Evolutionary conservation across 169 alveolate genomes (phyloP), one percentile per base, ranked within the genome.

Genomic region (Eimeria zaria): DNA sequence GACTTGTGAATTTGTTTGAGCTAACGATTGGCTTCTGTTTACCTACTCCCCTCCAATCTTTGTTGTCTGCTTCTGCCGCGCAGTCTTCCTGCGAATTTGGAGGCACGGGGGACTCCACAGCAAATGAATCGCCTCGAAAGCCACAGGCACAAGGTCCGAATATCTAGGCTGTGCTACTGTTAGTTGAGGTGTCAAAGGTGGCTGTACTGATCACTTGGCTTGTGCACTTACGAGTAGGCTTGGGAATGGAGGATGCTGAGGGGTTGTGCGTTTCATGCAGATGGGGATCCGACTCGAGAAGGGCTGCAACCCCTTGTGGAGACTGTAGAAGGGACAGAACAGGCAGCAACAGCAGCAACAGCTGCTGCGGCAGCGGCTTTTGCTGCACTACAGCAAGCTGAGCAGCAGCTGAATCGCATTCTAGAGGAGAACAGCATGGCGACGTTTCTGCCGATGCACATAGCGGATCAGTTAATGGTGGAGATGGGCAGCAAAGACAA

Each of bases 301-400:
- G 67, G 67, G 27, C 41, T 18, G 24, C 67, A 78, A 41, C 24
- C 39, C 12, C 7, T 51, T 30, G 46, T 16, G 67, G 88, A 78
- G 67, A 44, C 88, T n/a, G 85, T 9, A 12, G 88, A 48, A 46
- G 88, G 67, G 46, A 48, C 88, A 14, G 64, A 78, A 67, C 67
- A 83, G 91, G 74, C 91, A 22, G 74, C 91, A 55, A 62, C 93
- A 14, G 90, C 90, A 81, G 91, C 91, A 18, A 62, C 93, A 24
- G 93, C 93, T 85, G 93, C 93, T 62, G 93, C 93, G 5, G 93
- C 93, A 1, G 93, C 93, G 46, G 93, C 93, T 11, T 41, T 85
- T 85, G 93, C 93, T 85, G 93, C 78, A n/a, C 81, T 85, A 46
- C 81, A 85, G 67, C 93, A 85, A 71, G 93, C 93, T 33, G 93